Evolutionary conservation across 2,329 filamentous ascomycete species (phyloP).

Genomic region (Ceratocystiopsis minuta): DNA sequence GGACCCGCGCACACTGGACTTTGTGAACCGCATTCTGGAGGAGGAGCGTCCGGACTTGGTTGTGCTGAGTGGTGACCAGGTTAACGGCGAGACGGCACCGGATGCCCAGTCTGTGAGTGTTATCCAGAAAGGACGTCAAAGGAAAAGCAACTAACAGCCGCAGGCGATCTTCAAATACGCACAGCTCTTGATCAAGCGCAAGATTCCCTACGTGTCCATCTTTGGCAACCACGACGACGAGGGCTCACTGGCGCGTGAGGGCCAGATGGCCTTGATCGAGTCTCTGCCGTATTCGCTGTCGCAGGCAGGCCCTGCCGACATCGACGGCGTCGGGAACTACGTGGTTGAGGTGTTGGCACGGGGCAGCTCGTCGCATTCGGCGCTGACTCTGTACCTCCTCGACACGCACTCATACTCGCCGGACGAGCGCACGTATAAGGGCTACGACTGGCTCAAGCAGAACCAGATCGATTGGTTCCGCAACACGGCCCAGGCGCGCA

Average conservation of each 20-base stretch:
- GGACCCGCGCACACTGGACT: slow-evolving; percentile 79
- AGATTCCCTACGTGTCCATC: slow-evolving; percentile 79
- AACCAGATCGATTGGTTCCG: slow-evolving; percentile 93
- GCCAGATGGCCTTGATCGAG: slow-evolving; percentile 74
- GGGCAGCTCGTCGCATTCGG: slow-evolving; percentile 65
- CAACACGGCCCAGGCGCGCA: slow-evolving; percentile 53
- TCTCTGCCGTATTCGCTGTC: slow-evolving; percentile 79
- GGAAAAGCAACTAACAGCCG: too few species aligned
- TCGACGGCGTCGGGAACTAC: slow-evolving; percentile 91
- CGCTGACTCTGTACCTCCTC: slow-evolving; percentile 83
- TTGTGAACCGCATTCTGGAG: slow-evolving; percentile 65
- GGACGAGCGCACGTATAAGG: slow-evolving; percentile 71
- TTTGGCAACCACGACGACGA: slow-evolving; percentile 98
- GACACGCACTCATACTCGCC: slow-evolving; percentile 88
- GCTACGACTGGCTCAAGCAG: slow-evolving; percentile 94
- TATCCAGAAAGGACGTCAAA: too few species aligned
- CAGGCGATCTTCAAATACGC: slow-evolving; percentile 87
- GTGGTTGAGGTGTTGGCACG: slow-evolving; percentile 76
- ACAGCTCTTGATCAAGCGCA: slow-evolving; percentile 64
- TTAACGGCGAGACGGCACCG: slow-evolving; percentile 82
- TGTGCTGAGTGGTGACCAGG: slow-evolving; percentile 80
- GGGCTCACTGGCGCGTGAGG: slow-evolving; percentile 54
- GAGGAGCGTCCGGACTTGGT: slow-evolving; percentile 90
- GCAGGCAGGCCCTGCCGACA: slow-evolving; percentile 59
- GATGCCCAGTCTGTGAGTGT: slow-evolving; percentile 64